Conservation (phyloP, 768 basidiomycete species). For the Calocybe indica region DNA sequence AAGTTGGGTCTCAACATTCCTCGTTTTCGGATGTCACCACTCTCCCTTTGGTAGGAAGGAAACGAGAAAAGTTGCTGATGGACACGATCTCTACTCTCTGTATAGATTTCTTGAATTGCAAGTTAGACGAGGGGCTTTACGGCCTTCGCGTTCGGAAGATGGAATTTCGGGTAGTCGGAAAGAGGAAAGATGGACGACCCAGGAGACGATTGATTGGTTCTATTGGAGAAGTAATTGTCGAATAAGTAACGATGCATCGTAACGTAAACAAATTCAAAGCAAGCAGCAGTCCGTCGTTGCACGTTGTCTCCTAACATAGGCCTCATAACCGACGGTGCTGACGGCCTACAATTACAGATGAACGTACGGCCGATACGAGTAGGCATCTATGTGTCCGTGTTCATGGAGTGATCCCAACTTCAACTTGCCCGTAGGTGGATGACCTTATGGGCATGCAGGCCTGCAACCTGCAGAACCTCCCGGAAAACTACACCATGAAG, state of each 20-base stretch:
- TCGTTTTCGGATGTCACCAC: conserved; percentile 44
- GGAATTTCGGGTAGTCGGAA: conserved; percentile 33
- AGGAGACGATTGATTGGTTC: conserved; percentile 37
- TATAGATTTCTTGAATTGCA: conserved; percentile 35
- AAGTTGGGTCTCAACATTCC: conserved; percentile 39
- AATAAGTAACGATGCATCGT: conserved; percentile 16
- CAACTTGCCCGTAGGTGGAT: conserved; percentile 48
- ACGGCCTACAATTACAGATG: conserved; percentile 7
- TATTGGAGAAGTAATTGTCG: conserved; percentile 37
- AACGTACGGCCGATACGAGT: conserved; percentile 41
- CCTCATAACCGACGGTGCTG: background rate
- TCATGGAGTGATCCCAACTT: background rate
- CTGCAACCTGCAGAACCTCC: conserved; percentile 90
- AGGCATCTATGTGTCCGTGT: conserved; percentile 5
- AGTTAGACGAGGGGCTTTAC: conserved; percentile 27
- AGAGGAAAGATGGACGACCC: conserved; percentile 38
- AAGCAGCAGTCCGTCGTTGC: background rate
- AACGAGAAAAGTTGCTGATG: conserved; percentile 24
- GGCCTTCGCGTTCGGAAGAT: conserved; percentile 25
- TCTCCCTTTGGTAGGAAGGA: conserved; percentile 33
- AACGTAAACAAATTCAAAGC: background rate
- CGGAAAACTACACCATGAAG: conserved; percentile 89
- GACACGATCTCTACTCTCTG: conserved; percentile 30
- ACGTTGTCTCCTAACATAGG: background rate
- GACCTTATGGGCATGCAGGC: conserved; percentile 95